phyloP scores from a whole-genome alignment of 345 rosid species.

The Lagerstroemia speciosa region DNA sequence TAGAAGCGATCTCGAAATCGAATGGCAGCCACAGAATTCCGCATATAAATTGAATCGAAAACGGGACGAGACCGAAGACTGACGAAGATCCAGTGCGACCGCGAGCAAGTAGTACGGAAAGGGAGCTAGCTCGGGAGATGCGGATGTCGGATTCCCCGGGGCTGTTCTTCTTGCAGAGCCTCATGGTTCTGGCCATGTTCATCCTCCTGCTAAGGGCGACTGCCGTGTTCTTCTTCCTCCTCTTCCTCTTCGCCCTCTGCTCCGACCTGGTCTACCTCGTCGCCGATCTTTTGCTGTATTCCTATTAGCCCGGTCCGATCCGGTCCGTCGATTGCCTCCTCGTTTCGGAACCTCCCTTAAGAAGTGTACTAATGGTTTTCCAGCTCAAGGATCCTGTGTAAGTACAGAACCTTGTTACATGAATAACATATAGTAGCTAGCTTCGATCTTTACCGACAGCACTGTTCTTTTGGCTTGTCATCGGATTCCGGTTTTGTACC shows the following conservation, averaged over 20 bases:
- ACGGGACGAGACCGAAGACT: not conserved
- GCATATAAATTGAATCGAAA: not conserved
- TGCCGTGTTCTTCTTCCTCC: slow-evolving; percentile 15
- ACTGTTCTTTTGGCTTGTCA: too few relatives aligned
- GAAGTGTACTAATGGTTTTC: too few relatives aligned
- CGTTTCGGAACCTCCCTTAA: not conserved
- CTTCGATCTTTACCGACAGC: too few relatives aligned
- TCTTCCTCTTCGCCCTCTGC: slow-evolving; percentile 25
- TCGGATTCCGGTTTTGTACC: too few relatives aligned
- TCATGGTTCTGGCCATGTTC: slow-evolving; percentile 16
- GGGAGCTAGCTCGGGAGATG: not conserved
- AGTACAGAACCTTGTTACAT: too few relatives aligned
- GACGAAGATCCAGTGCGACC: not conserved
- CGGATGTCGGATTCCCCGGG: slow-evolving; percentile 14
- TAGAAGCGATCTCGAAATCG: not conserved
- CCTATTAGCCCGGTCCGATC: not conserved
- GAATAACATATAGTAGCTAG: too few relatives aligned
- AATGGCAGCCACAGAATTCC: not conserved
- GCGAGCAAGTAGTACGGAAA: not conserved
- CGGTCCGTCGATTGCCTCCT: not conserved
- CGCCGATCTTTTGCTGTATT: slow-evolving; percentile 10
- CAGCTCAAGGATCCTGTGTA: too few relatives aligned
- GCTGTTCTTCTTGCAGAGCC: slow-evolving; percentile 20
- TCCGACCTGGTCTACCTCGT: slow-evolving; percentile 24
- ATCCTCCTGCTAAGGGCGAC: slow-evolving; percentile 14